phyloP scores from a whole-genome alignment of 306 rosid species.

The Elaeagnus macrophylla region DNA sequence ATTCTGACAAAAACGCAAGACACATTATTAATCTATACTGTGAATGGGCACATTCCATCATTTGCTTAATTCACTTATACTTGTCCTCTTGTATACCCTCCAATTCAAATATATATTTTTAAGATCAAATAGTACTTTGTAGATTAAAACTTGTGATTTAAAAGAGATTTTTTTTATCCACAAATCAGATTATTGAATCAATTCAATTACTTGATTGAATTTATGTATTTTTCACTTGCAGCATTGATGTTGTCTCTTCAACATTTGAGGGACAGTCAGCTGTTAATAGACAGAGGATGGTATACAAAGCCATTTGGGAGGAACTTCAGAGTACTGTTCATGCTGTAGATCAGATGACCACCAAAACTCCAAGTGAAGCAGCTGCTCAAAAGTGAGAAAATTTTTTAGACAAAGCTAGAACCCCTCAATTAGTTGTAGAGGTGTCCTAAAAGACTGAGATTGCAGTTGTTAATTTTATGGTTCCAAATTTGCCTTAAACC shows the following conservation, averaged over 20 bases:
- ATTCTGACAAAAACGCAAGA: too few species aligned
- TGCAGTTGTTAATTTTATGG: too few species aligned
- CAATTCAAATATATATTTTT: too few species aligned
- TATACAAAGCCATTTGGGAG: constrained; percentile 89
- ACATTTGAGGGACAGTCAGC: constrained; percentile 80
- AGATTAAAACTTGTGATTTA: too few species aligned
- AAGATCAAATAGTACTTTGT: too few species aligned
- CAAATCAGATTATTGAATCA: too few species aligned
- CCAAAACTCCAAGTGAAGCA: constrained; percentile 65
- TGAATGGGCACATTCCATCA: background rate
- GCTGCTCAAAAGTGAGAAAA: constrained; percentile 21
- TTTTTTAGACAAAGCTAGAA: background rate
- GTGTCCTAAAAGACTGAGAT: background rate
- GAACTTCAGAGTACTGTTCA: constrained; percentile 84
- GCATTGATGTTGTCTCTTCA: constrained; percentile 54
- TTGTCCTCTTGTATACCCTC: background rate
- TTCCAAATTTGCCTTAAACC: too few species aligned
- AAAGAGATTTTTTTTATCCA: too few species aligned
- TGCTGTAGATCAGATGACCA: constrained; percentile 86
- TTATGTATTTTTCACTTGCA: too few species aligned
- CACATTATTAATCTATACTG: too few species aligned
- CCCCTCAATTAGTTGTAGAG: too few species aligned
- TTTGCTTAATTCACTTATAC: background rate
- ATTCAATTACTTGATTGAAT: too few species aligned
- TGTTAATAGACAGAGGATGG: constrained; percentile 85